Conservation (phyloP, 2,329 filamentous ascomycete species). For the Microascus cirrosus region DNA sequence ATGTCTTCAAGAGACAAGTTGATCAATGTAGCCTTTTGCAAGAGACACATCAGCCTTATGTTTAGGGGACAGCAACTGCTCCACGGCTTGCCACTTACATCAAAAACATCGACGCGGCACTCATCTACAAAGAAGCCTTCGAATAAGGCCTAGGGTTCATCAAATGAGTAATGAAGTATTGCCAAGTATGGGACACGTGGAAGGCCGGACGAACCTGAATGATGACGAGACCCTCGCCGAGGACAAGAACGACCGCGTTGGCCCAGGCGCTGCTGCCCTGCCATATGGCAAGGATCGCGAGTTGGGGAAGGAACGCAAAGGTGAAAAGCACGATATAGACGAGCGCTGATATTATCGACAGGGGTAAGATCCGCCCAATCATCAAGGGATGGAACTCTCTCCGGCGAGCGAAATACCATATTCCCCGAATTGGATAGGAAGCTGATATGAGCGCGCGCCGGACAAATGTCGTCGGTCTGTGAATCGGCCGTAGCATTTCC, state of each 20-base stretch:
- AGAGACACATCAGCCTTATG: neutral
- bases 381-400: constrained; percentile 77
- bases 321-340: constrained; percentile 81
- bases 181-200: neutral
- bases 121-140: constrained; percentile 77
- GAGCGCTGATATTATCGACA: constrained; percentile 69
- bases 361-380: constrained; percentile 63
- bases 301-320: constrained; percentile 81
- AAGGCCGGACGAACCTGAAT: constrained; percentile 26
- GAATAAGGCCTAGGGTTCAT: constrained; percentile 39
- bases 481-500: constrained; percentile 1
- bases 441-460: constrained; percentile 24
- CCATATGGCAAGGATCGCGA: constrained; percentile 67
- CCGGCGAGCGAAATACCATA: constrained; percentile 70
- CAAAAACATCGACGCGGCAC: constrained; percentile 70
- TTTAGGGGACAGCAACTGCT: neutral
- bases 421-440: constrained; percentile 55
- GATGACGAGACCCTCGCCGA: constrained; percentile 71
- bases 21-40: constrained; percentile 54
- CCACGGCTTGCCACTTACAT: constrained; percentile 42
- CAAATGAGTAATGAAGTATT: neutral
- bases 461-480: neutral
- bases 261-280: constrained; percentile 83
- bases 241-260: constrained; percentile 73
- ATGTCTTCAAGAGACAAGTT: constrained; percentile 61